Conservation (phyloP, 768 basidiomycete species). For the Termitomyces sp. region DNA sequence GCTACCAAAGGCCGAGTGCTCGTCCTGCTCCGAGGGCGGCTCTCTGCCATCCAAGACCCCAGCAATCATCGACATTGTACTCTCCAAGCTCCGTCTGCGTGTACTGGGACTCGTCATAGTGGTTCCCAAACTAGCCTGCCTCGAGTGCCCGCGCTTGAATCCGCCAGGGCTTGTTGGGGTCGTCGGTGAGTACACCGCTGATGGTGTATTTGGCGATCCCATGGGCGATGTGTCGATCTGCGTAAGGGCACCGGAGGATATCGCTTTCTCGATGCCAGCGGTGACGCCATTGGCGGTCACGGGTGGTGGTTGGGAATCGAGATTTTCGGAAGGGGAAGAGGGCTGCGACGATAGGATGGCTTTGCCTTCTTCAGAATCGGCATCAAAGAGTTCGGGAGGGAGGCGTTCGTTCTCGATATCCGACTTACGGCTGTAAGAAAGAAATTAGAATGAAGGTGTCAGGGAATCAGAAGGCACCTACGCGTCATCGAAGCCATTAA, state of each 20-base stretch:
- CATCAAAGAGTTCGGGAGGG: constrained; percentile 94
- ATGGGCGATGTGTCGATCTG: constrained; percentile 27
- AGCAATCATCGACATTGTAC: constrained; percentile 92
- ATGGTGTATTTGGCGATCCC: constrained; percentile 20
- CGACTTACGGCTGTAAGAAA: constrained; percentile 71
- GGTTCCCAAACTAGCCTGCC: constrained; percentile 86
- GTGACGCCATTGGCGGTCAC: constrained; percentile 44
- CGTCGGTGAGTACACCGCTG: constrained; percentile 31
- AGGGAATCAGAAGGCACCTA: constrained; percentile 42
- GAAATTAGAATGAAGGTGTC: background rate
- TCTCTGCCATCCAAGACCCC: constrained; percentile 81
- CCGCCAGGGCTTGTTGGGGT: constrained; percentile 37
- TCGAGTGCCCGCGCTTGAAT: constrained; percentile 68
- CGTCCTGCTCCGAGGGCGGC: constrained; percentile 32
- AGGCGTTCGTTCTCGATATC: constrained; percentile 99
- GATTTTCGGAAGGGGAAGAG: constrained; percentile 49
- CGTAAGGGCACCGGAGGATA: constrained; percentile 26
- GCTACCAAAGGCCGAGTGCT: constrained; percentile 31
- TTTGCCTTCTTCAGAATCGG: constrained; percentile 65
- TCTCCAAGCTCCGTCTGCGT: constrained; percentile 87
- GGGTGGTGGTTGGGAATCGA: constrained; percentile 36
- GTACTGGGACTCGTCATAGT: constrained; percentile 95
- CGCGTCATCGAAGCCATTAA: constrained; percentile 94
- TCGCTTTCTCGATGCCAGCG: constrained; percentile 39
- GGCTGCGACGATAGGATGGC: constrained; percentile 55